Conservation (phyloP, 768 basidiomycete species). For the Nevesoporus exiguus region DNA sequence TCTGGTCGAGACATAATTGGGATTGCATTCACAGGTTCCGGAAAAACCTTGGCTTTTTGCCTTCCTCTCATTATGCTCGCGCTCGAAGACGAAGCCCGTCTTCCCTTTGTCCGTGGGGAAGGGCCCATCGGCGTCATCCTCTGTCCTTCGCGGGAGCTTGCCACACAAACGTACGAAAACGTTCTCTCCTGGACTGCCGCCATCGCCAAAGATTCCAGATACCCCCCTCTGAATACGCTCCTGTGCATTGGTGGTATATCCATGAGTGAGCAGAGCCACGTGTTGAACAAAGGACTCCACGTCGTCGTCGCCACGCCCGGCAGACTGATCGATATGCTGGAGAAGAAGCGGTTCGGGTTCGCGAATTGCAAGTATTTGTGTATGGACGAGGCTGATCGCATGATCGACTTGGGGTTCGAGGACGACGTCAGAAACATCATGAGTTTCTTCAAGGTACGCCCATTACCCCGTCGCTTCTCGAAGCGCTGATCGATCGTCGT, state of each 20-base stretch:
- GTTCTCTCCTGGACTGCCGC: constrained; percentile 81
- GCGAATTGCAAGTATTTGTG: constrained; percentile 94
- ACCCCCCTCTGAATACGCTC: constrained; percentile 83
- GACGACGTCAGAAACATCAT: constrained; percentile 98
- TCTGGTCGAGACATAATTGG: constrained; percentile 97
- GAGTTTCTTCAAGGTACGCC: constrained; percentile 91
- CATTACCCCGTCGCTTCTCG: no score
- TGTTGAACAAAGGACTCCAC: constrained; percentile 87
- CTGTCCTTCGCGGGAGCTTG: constrained; percentile 95
- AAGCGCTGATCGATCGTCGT: not conserved
- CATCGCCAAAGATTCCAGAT: constrained; percentile 72
- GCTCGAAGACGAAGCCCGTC: constrained; percentile 86
- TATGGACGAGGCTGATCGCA: constrained; percentile 99
- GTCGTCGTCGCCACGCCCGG: constrained; percentile 97
- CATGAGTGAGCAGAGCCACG: constrained; percentile 96
- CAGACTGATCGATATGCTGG: constrained; percentile 95
- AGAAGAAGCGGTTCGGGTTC: constrained; percentile 90
- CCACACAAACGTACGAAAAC: constrained; percentile 96
- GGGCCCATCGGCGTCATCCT: constrained; percentile 96
- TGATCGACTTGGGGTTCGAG: constrained; percentile 99
- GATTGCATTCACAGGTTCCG: constrained; percentile 98
- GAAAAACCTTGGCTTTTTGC: constrained; percentile 98
- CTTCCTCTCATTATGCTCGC: constrained; percentile 97
- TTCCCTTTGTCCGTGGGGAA: constrained; percentile 90
- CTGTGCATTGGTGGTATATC: constrained; percentile 97